Evolutionary conservation across 2,329 filamentous ascomycete species (phyloP), one percentile per base, ranked within the genome.

Genomic region (Sphaceloma murrayae): DNA sequence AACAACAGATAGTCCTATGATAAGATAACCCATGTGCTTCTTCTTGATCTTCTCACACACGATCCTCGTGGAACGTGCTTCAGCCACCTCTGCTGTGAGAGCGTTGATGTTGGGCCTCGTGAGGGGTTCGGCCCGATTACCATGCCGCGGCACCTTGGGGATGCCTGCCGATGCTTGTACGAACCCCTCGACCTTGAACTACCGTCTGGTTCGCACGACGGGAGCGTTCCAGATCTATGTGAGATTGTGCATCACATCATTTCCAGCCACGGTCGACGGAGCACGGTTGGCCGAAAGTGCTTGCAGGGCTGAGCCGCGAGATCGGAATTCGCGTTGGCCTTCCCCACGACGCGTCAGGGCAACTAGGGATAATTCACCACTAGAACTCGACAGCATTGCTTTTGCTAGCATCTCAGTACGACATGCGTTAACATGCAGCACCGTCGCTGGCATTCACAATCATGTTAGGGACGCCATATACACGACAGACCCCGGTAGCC

Each of bases 391-490:
- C 17, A 22, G 9, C 24, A 40, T 40, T 40, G 24, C 22, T 16
- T 40, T 30, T 30, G 4, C 13, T 17, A 40, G 14, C 24, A 40
- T 40, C 24, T 16, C 11, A 19, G 26, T 5, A 30, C 6, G 30
- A 9, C 36, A 40, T 30, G 36, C 6, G 27, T 11, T 40, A 40
- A 29, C 24, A 29, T 30, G 36, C 36, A 40, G 36, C 36, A 29
- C 24, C 24, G 2, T 29, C 16, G 30, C 21, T 27, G 18, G 21
- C 19, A 29, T 5, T 14, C 19, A 7, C 24, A 17, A n/a, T n/a
- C n/a, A 45, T 45, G 42, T 32, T 45, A 16, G 42, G 42, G 18
- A 45, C 42, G 22, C 42, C 42, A n/a, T 34, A 27, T 24, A n/a
- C 31, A 13, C 18, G 42, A 16, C 31, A 34, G 16, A 34, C 36